These are phyloP conservation scores for Colletotrichum scovillei DNA, from an alignment of 2,329 filamentous ascomycete genomes.

Conservation along the genomic window DNA sequence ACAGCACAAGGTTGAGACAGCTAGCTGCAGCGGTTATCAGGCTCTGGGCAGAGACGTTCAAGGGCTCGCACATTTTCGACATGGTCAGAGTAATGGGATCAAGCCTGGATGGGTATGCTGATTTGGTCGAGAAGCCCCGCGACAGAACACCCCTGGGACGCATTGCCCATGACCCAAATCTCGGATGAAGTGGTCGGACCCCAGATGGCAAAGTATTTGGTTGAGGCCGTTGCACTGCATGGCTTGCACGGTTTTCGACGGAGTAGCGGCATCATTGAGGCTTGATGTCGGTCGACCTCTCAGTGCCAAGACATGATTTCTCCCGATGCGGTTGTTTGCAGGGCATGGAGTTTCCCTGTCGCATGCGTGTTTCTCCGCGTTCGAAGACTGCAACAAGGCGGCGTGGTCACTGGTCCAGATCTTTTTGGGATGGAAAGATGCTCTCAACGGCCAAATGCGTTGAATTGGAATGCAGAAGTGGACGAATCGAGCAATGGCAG, in stretches of 20 bases:
- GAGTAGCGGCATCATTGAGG: neutral
- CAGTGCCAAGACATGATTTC: slow-evolving; percentile 16
- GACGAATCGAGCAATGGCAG: slow-evolving; percentile 5
- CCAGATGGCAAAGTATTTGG: neutral
- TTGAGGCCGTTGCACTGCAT: neutral
- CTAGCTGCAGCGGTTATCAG: slow-evolving; percentile 68
- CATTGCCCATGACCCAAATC: slow-evolving; percentile 39
- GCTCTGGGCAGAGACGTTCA: slow-evolving; percentile 72
- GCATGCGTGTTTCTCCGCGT: neutral
- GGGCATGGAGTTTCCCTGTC: neutral
- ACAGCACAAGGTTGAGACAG: slow-evolving; percentile 64
- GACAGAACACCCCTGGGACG: slow-evolving; percentile 58
- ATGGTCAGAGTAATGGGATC: slow-evolving; percentile 68
- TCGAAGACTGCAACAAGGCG: neutral
- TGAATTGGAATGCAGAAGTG: neutral
- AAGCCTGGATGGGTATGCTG: slow-evolving; percentile 67
- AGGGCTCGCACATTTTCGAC: slow-evolving; percentile 70
- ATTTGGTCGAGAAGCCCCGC: slow-evolving; percentile 65
- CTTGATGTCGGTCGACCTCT: neutral
- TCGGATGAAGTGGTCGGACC: slow-evolving; percentile 15
- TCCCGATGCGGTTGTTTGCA: slow-evolving; percentile 4
- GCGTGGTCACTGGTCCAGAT: neutral
- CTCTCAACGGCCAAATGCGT: neutral
- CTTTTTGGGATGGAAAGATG: neutral
- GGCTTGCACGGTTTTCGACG: neutral